These are phyloP conservation scores for Fusarium euwallaceae DNA, from an alignment of 2,329 filamentous ascomycete genomes.

Conservation along the genomic window DNA sequence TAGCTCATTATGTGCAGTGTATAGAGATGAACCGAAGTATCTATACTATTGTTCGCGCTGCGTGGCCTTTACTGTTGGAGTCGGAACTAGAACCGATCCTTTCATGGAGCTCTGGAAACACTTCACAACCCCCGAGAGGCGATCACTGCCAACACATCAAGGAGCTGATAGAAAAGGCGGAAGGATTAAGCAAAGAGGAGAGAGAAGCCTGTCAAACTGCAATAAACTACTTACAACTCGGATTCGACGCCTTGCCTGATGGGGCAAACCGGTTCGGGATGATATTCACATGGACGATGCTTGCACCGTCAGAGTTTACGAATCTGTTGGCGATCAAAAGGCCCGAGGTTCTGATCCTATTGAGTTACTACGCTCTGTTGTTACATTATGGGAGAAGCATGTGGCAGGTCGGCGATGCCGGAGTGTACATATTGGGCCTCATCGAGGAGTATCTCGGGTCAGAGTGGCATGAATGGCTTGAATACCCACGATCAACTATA, in stretches of 20 bases:
- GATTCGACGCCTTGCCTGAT: slow-evolving; percentile 16
- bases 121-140: background rate
- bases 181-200: fast-evolving
- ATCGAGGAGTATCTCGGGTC: slow-evolving; percentile 16
- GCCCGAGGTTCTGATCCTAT: slow-evolving; percentile 7
- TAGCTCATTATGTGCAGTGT: slow-evolving; percentile 16
- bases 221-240: slow-evolving; percentile 17
- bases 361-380: slow-evolving; percentile 28
- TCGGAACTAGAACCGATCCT: slow-evolving; percentile 19
- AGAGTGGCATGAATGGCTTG: slow-evolving; percentile 28
- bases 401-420: slow-evolving; percentile 28
- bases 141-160: background rate
- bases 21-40: slow-evolving; percentile 29
- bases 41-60: background rate
- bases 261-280: background rate
- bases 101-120: slow-evolving; percentile 9
- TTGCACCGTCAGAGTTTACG: slow-evolving; percentile 10
- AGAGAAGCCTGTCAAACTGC: background rate
- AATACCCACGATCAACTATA: slow-evolving; percentile 9
- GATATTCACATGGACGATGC: slow-evolving; percentile 36
- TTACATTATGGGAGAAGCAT: slow-evolving; percentile 18
- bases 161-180: background rate
- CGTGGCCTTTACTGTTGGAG: slow-evolving; percentile 9
- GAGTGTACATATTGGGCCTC: slow-evolving; percentile 11
- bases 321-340: background rate